Evolutionary conservation across 2,329 filamentous ascomycete genomes (phyloP), one percentile per base, ranked within the genome.

Genomic region (Davidsoniella neocaledoniae): DNA sequence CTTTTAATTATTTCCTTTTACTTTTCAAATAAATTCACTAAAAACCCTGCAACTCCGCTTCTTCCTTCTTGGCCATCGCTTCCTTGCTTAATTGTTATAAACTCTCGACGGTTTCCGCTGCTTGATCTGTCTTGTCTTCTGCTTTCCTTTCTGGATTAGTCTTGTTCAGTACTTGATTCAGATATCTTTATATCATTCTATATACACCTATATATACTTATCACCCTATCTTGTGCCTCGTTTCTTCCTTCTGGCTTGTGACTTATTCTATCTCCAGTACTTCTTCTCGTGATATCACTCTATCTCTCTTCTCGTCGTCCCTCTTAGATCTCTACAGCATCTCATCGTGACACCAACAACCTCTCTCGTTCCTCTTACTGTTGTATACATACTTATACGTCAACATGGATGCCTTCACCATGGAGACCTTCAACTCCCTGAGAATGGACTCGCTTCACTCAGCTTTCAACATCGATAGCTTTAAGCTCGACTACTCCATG

Each of bases 401-500:
- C 6, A 17, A 17, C 19, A 40, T 51, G 23, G 38, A 46, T n/a
- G n/a, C 37, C 36, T 41, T 46, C 3, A 41, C 14, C 23, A 39
- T 53, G 39, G 47, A 49, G 16, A 48, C 51, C 17, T 46, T 53
- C 43, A 46, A 42, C n/a, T 42, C 38, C 14, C n/a, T 48, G 23
- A 39, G 39, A 17, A 39, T 48, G 25, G 39, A 48, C 46, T 19
- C 37, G n/a, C 29, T 33, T 4, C 29, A 33, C 29, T 33, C 29
- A 12, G 29, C 29, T 1, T 48, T 48, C 26, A 42, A 42, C 38
- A 46, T 53, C 37, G 46, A 53, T 29, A 45, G 42, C 42, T 46
- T 46, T 10, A 46, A 46, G 19, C 36, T 46, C 44, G 44, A 46
- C 29, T 36, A 37, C 36, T 49, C 51, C n/a, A 53, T 53, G 51